Base-by-base conservation (phyloP, 2,329 filamentous ascomycete species). In the Alternaria gaisen region DNA sequence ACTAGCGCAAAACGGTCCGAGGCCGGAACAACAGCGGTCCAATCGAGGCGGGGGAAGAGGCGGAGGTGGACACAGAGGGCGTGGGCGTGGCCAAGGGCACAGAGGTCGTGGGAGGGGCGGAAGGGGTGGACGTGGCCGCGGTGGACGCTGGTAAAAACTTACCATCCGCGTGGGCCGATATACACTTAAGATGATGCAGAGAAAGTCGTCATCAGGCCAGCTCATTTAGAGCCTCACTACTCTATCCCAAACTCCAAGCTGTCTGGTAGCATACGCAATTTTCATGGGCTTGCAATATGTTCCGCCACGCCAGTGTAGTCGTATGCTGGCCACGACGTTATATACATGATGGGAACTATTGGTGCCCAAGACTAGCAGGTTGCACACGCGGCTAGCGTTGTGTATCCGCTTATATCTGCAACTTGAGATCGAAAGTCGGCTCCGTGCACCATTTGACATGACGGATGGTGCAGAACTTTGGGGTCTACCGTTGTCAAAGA, bases 1-100 rank as follows among this genome's bases (percentile, higher is more conserved):
- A 42, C 60, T 69, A 62, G 71, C 74, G 65, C 71, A 75, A 60
- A 56, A 64, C 28, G 76, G 75, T 46, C 74, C 75, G 41, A 67
- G 69, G 53, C 67, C 67, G 44, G 70, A 73, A 40, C 65, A 70
- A 51, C 71, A 66, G 56, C 66, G 74, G 26, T 61, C 65, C 26
- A 68, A 69, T 42, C 67, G 75, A 58, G 72, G 74, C 34, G 66
- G 69, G 46, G 52, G 65, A n/a, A 63, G 69, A 46, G 72, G 73
- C 46, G 69, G 75, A 64, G 74, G 75, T 32, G 69, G 76, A 34
- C 65, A 69, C 38, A 67, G 72, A 52, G 64, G 72, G 56, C 70
- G 72, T 50, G 67, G 72, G 20, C 58, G 66, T 40, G 67, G 64
- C 28, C 58, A 65, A 56, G 69, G 70, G 44, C 68, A 71, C 50